Evolutionary conservation across 306 rosid genomes (phyloP).

Genomic region (Gleditsia sinensis): DNA sequence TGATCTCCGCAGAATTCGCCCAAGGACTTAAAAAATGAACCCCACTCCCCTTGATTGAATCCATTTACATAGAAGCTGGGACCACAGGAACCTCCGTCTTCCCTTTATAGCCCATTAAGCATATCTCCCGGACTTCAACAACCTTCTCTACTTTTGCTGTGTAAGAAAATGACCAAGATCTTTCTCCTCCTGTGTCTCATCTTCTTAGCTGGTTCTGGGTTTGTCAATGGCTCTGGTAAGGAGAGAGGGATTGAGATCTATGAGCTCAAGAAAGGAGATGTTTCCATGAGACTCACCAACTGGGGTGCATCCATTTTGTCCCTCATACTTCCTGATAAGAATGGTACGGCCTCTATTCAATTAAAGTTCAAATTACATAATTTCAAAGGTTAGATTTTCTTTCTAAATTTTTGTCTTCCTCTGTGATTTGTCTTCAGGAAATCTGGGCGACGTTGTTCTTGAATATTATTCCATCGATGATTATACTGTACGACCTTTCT

Average conservation of each 20-base stretch:
- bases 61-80: no score
- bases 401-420: neutral
- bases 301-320: conserved; percentile 67
- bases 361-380: neutral
- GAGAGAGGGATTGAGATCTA: conserved; percentile 33
- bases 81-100: no score
- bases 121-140: neutral
- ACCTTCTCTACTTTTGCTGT: no score
- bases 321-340: conserved; percentile 49
- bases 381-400: neutral
- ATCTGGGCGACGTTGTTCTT: conserved; percentile 60
- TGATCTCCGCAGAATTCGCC: no score
- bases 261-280: conserved; percentile 49
- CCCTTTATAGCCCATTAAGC: no score
- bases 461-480: conserved; percentile 52
- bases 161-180: conserved; percentile 36
- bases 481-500: conserved; percentile 43
- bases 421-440: conserved; percentile 39
- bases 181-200: conserved; percentile 36
- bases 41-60: no score
- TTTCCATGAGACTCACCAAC: conserved; percentile 55
- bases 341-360: conserved; percentile 43
- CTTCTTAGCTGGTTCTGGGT: conserved; percentile 40
- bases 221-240: conserved; percentile 32
- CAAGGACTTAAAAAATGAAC: no score